These are phyloP conservation scores for Scedosporium dehoogii DNA, from an alignment of 2,329 filamentous ascomycete species.

Conservation along the genomic window DNA sequence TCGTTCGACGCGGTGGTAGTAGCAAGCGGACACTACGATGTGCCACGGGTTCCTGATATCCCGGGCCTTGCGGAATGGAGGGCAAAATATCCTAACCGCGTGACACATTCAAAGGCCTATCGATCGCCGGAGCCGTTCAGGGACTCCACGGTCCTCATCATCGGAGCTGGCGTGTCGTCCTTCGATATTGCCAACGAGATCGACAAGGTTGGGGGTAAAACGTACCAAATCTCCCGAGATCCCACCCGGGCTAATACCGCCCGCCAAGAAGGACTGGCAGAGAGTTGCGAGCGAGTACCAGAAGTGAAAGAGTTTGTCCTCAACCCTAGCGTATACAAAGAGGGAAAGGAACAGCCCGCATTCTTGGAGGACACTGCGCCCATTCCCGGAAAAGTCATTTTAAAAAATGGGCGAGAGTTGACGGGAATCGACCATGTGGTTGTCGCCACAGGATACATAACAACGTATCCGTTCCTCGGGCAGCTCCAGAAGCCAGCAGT, in stretches of 20 bases:
- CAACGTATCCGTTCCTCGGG: conserved; percentile 57
- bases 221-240: conserved; percentile 41
- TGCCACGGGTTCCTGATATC: conserved; percentile 51
- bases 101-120: conserved; percentile 66
- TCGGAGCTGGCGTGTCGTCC: conserved; percentile 38
- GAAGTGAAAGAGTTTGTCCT: conserved; percentile 36
- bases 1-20: conserved; percentile 56
- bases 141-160: conserved; percentile 18
- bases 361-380: conserved; percentile 16
- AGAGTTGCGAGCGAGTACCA: conserved; percentile 39
- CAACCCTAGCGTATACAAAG: conserved; percentile 14
- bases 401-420: conserved; percentile 43
- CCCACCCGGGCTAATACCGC: conserved; percentile 49
- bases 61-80: conserved; percentile 51
- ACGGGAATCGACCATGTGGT: conserved; percentile 49
- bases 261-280: conserved; percentile 40
- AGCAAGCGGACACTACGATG: conserved; percentile 57
- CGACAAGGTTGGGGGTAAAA: conserved; percentile 22
- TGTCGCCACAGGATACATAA: conserved; percentile 60
- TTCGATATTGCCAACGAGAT: conserved; percentile 32
- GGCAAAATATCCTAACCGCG: conserved; percentile 33
- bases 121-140: conserved; percentile 48
- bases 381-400: conserved; percentile 38
- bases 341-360: not conserved
- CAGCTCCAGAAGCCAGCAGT: conserved; percentile 23